These are phyloP conservation scores for Funneliformis mosseae DNA, from an alignment of 192 early-diverging fungal species.

Conservation along the genomic window DNA sequence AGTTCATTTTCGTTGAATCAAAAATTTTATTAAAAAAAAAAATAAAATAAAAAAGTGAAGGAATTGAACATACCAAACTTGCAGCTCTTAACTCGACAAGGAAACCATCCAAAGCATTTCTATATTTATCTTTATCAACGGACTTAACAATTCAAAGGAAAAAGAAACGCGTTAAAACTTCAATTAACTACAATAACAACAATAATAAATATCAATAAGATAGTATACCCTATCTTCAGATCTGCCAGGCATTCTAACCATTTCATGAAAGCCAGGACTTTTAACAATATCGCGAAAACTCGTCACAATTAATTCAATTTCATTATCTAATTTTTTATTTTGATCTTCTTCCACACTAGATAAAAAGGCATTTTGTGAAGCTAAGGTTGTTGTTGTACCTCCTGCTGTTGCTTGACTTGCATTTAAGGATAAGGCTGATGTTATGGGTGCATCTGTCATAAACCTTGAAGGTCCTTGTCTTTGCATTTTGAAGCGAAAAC, in stretches of 20 bases:
- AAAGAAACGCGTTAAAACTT: too few relatives aligned
- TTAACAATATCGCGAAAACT: constrained; percentile 23
- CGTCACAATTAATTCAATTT: constrained; percentile 21
- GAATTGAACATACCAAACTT: constrained; percentile 16
- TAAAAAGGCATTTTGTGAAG: constrained; percentile 27
- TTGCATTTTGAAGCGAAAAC: too few relatives aligned
- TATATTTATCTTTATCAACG: constrained; percentile 34
- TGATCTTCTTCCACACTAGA: constrained; percentile 25
- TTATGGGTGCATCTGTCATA: constrained; percentile 27
- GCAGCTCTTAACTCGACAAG: constrained; percentile 25
- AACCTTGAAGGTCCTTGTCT: constrained; percentile 1
- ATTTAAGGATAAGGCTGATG: background rate
- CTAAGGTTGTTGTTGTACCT: constrained; percentile 25
- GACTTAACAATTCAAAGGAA: background rate
- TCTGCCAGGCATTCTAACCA: constrained; percentile 5
- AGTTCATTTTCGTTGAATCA: background rate
- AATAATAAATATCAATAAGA: too few relatives aligned
- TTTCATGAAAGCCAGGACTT: constrained; percentile 6
- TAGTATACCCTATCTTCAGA: constrained; percentile 11
- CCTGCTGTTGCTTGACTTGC: background rate
- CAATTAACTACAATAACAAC: too few relatives aligned
- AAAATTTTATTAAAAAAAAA: background rate
- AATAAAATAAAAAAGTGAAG: too few relatives aligned
- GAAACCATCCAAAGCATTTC: constrained; percentile 25
- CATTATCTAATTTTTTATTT: constrained; percentile 25